Evolutionary conservation across 140 eudicot species (phyloP), one percentile per base, ranked within the genome.

Genomic region (Erigeron philadelphicus): DNA sequence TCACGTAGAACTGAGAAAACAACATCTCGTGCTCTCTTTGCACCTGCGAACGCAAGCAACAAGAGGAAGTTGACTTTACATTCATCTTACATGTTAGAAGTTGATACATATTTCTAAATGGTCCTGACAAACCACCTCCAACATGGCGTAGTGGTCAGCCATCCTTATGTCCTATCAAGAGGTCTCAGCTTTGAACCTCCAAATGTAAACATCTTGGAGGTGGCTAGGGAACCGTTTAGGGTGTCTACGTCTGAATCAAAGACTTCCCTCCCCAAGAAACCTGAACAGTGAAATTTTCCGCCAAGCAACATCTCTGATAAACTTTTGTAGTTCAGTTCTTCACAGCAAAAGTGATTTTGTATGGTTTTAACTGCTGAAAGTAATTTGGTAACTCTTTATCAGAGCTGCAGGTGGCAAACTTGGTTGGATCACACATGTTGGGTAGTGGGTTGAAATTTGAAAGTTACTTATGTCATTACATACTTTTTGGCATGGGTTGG

Each of bases 1-100:
- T 94, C 97, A 6, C 76, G 84, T 70, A 94, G 82, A 71, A 87
- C 95, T 15, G 89, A 71, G 82, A 87, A 94, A 46, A 94, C 81
- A 71, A 94, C 83, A 72, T 89, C 89, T 0, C 99, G 89, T 66
- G 99, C 90, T 76, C 86, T 83, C 75, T 85, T 89, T 64, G 97
- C 87, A 77, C 95, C 99, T 94, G 84, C 15, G 46, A 61, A 41
- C 10, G 46, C 21, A 73, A 31, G 56, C 13, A 72, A 23, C 18
- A 21, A 77, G 50, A 62, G 57, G 42, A 68, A 48, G 45, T 74
- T 38, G 68, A 65, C 12, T 38, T 68, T 49, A 35, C 35, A 57
- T 21, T 62, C 53, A 61, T 41, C 54, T 47, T 41, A 66, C 9
- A 12, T 15, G 3, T 8, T 50, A 42, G 23, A 40, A 52, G 16